Conservation (phyloP, 768 basidiomycete genomes). For the Cyathus striatus region DNA sequence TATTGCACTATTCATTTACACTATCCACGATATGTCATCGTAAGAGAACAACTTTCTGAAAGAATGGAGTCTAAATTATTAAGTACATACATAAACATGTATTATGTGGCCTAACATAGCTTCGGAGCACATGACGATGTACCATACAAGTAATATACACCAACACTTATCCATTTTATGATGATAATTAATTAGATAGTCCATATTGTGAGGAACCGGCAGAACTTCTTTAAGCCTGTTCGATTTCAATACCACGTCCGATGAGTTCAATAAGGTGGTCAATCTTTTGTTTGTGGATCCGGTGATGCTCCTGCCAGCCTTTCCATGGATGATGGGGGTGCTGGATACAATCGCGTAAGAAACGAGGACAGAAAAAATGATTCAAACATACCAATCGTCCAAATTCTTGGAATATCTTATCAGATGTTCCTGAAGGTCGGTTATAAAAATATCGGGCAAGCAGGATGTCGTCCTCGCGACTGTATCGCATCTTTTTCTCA, state of each 20-base stretch:
- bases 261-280: conserved; percentile 72
- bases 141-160: no score
- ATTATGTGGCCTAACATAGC: no score
- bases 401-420: conserved; percentile 81
- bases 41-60: no score
- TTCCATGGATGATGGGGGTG: conserved; percentile 91
- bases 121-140: no score
- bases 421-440: conserved; percentile 77
- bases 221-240: no score
- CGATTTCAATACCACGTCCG: conserved; percentile 30
- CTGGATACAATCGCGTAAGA: conserved; percentile 27
- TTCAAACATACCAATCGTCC: conserved; percentile 51
- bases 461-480: conserved; percentile 70
- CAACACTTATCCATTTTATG: no score
- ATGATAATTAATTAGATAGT: no score
- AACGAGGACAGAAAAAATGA: conserved; percentile 4
- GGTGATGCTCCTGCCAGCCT: conserved; percentile 90
- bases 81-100: no score
- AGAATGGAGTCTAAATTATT: no score
- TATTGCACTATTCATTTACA: neutral
- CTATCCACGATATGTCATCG: no score
- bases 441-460: conserved; percentile 70
- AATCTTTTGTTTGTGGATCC: conserved; percentile 83
- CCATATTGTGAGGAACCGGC: no score
- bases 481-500: conserved; percentile 87